Base-by-base conservation (phyloP, 768 basidiomycete genomes). In the Pholiota conissans region DNA sequence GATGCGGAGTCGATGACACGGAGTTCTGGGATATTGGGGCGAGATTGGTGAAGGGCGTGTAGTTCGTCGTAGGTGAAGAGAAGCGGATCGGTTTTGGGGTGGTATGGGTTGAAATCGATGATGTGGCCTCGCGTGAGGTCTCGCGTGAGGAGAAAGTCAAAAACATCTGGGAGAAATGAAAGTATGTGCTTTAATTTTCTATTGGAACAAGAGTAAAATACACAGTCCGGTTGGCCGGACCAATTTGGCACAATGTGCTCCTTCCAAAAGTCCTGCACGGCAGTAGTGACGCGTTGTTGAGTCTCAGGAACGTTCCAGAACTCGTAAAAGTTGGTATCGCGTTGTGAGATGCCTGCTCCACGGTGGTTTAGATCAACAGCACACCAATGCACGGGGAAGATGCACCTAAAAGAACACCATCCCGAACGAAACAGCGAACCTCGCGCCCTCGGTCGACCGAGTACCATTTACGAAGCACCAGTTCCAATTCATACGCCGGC, bases 401-500 rank as follows among this genome's bases (percentile, higher is more conserved):
- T 83, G 37, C 47, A 95, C 95, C 96, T 20, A 97, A 63, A 5
- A 98, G 74, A 1, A 63, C 71, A 53, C 86, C 80, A 9, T 85
- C 74, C 28, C 92, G 79, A 7, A 98, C 93, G 67, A 98, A 98
- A 76, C 95, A 96, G 18, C 96, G 79, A 50, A 97, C 72, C 71
- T 98, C 95, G 48, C 94, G 82, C 59, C 90, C 85, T 29, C 82
- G 82, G 63, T 95, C 91, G 53, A 98, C 76, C 22, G 89, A 77
- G 62, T 93, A 92, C 91, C 93, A 97, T 68, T 94, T 95, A 53
- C 91, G 83, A 52, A 98, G 76, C 1, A 97, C 87, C 9, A 98
- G 82, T 68, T 98, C 95, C 4, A 91, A 76, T 24, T 85, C 78
- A 66, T 92, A 91, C 1, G 52, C 18, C 20, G 51, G 55, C 49